Percentiles rank a stretch among this genome's conserved stretches.
Conservation (phyloP, 768 basidiomycete species). For the Suillus luteus region DNA sequence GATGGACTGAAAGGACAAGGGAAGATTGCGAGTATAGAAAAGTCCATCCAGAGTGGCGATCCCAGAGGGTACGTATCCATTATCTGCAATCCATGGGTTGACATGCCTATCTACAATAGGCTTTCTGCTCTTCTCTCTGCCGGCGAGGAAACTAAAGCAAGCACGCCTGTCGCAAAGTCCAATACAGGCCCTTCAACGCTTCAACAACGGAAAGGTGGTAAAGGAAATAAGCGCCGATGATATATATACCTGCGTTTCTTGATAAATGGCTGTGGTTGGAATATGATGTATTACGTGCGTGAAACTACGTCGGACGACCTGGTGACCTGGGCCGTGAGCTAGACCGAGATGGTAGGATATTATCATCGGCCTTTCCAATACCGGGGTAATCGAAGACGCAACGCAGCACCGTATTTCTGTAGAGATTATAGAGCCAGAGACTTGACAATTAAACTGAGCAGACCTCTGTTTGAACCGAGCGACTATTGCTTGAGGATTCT, state of each 20-base stretch:
- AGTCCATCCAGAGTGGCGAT: constrained; percentile 58
- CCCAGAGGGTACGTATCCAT: constrained; percentile 52
- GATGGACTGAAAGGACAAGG: constrained; percentile 65
- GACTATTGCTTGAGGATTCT: constrained; percentile 52
- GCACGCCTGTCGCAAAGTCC: constrained; percentile 6
- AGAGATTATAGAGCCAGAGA: constrained; percentile 10
- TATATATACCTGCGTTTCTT: constrained; percentile 20
- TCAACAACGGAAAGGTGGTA: constrained; percentile 39
- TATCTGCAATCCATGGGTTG: constrained; percentile 1
- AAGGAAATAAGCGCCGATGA: constrained; percentile 37
- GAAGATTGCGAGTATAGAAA: constrained; percentile 55
- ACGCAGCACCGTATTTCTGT: constrained; percentile 56
- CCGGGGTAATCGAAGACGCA: constrained; percentile 57
- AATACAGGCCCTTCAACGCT: constrained; percentile 22
- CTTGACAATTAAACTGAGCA: constrained; percentile 1
- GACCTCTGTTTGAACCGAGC: constrained; percentile 73
- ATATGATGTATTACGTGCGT: constrained; percentile 14
- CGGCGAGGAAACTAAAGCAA: constrained; percentile 39
- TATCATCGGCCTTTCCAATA: constrained; percentile 13
- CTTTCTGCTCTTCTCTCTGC: constrained; percentile 46
- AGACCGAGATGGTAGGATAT: constrained; percentile 10
- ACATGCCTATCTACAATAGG: constrained; percentile 30
- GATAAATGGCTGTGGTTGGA: not conserved
- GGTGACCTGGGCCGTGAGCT: constrained; percentile 18
- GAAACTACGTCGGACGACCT: not conserved